A percentile compares a stretch with the other conserved stretches of the same genome.
These are phyloP conservation scores for Funneliformis geosporum DNA, from an alignment of 192 early-diverging fungal genomes.

Conservation along the genomic window DNA sequence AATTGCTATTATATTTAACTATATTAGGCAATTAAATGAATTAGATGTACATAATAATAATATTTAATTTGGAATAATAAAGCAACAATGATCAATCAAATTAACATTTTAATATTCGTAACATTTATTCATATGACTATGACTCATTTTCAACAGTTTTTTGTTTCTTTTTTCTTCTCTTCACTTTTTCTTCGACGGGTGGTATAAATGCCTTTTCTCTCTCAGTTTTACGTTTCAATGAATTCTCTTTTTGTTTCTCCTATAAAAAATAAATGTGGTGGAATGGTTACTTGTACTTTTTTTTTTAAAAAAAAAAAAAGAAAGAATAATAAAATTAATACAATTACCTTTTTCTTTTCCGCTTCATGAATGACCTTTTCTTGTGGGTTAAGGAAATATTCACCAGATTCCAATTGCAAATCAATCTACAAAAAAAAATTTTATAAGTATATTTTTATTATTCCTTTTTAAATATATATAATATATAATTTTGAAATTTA, in stretches of 20 bases:
- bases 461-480: neutral
- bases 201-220: constrained; percentile 81
- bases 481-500: neutral
- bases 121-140: neutral
- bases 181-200: constrained; percentile 62
- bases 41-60: too few species aligned
- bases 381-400: constrained; percentile 88
- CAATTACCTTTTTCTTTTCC: constrained; percentile 69
- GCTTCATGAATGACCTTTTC: constrained; percentile 65
- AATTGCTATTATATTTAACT: too few species aligned
- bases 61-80: too few species aligned
- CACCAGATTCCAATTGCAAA: constrained; percentile 89
- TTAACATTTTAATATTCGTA: too few species aligned
- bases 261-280: constrained; percentile 21
- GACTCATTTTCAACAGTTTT: constrained; percentile 33
- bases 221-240: constrained; percentile 67
- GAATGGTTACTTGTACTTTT: too few species aligned
- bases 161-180: constrained; percentile 43
- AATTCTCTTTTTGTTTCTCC: constrained; percentile 68
- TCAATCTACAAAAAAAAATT: constrained; percentile 59
- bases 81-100: too few species aligned
- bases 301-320: neutral
- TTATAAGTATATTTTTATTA: neutral
- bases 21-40: too few species aligned
- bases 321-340: neutral